phyloP scores from a whole-genome alignment of 768 basidiomycete species.

The Sarcodon aspratus region DNA sequence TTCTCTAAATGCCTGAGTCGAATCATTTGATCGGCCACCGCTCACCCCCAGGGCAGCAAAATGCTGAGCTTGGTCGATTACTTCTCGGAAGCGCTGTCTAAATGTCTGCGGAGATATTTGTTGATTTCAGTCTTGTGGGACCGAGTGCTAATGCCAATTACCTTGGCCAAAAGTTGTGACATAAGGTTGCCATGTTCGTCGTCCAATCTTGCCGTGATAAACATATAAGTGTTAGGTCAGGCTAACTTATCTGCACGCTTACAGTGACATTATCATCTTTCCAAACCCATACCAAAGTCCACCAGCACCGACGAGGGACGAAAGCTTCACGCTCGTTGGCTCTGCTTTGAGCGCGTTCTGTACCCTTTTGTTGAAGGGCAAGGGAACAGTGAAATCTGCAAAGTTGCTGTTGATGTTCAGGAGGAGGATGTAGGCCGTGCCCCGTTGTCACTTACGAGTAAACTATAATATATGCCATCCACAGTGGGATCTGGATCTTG shows the following conservation, averaged over 20 bases:
- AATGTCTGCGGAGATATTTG: constrained; percentile 44
- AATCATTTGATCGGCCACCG: constrained; percentile 39
- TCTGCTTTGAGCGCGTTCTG: constrained; percentile 85
- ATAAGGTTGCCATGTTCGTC: constrained; percentile 66
- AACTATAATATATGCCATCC: constrained; percentile 82
- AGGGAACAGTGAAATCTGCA: constrained; percentile 80
- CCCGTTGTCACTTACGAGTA: constrained; percentile 43
- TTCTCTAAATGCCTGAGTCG: constrained; percentile 72
- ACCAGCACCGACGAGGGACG: constrained; percentile 75
- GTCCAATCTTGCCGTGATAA: constrained; percentile 42
- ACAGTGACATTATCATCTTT: constrained; percentile 78
- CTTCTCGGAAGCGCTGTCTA: constrained; percentile 62
- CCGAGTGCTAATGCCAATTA: constrained; percentile 12
- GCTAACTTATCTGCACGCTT: constrained; percentile 10
- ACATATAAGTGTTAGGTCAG: not conserved
- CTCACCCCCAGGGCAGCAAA: constrained; percentile 48
- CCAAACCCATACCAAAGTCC: constrained; percentile 93
- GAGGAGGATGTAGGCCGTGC: not conserved
- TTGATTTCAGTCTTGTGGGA: constrained; percentile 10
- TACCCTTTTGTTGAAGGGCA: constrained; percentile 66
- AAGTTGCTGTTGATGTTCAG: constrained; percentile 48
- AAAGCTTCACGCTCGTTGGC: constrained; percentile 72
- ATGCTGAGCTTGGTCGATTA: constrained; percentile 82
- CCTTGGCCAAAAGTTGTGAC: constrained; percentile 60
- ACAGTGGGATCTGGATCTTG: constrained; percentile 80